A percentile compares a stretch with the other conserved stretches of the same genome.
phyloP scores from a whole-genome alignment of 2,329 filamentous ascomycete species.

The Sclerotinia sclerotiorum region DNA sequence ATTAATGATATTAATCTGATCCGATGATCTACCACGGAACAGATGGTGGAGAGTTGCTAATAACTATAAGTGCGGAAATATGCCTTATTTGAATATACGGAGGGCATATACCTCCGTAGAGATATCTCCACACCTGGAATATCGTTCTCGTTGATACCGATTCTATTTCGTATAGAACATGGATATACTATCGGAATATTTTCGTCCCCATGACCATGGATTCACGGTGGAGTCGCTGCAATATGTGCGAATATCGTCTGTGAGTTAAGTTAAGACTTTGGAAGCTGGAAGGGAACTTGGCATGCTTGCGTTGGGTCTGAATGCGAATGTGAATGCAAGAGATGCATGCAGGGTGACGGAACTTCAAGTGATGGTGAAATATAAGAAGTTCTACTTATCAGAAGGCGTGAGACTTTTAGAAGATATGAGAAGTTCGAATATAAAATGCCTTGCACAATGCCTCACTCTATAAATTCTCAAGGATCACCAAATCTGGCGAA shows the following conservation, averaged over 20 bases:
- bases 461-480: conserved; percentile 7
- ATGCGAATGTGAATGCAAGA: not conserved
- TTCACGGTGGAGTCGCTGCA: not conserved
- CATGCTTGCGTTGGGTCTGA: not conserved
- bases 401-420: not conserved
- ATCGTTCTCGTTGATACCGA: not conserved
- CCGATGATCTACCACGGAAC: conserved; percentile 12
- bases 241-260: not conserved
- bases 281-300: not conserved
- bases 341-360: conserved; percentile 2
- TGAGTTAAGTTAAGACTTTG: not conserved
- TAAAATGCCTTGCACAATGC: not conserved
- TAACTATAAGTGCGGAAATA: not conserved
- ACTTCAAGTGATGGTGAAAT: not conserved
- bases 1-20: not conserved
- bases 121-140: not conserved
- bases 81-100: not conserved
- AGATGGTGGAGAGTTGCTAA: not conserved
- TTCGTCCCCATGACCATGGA: conserved; percentile 8
- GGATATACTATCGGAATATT: conserved; percentile 5
- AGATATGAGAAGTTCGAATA: not conserved
- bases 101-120: too few relatives aligned
- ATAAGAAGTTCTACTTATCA: not conserved
- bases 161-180: not conserved
- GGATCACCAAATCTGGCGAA: not conserved